Percentiles rank a stretch among this genome's conserved stretches.
Evolutionary conservation across 2,329 filamentous ascomycete species (phyloP).

Genomic region (Epichloe typhina): DNA sequence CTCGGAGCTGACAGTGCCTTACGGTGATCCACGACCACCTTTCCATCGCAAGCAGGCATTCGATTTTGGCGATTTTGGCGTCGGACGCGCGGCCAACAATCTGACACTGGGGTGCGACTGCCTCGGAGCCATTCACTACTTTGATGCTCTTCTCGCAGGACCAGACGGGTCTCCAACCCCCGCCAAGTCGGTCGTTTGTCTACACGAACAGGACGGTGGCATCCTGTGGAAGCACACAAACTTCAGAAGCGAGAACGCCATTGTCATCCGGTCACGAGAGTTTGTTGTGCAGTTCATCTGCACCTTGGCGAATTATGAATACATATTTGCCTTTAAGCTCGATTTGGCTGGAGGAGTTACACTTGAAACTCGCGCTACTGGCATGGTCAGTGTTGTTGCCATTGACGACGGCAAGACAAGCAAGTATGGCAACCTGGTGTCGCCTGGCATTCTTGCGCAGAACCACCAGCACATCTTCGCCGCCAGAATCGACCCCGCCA

Average conservation of each 20-base stretch:
- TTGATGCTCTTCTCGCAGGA: constrained; percentile 42
- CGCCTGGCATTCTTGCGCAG: constrained; percentile 50
- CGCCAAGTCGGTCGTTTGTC: constrained; percentile 47
- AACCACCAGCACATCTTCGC: constrained; percentile 62
- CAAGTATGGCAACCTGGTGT: constrained; percentile 48
- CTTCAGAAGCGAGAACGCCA: constrained; percentile 48
- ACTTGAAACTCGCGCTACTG: constrained; percentile 51
- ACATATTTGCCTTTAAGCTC: constrained; percentile 39
- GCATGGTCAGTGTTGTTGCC: constrained; percentile 47
- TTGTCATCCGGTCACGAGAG: constrained; percentile 46
- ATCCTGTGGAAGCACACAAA: constrained; percentile 63
- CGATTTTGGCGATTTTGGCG: constrained; percentile 55
- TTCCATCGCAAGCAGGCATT: constrained; percentile 61
- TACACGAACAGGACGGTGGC: constrained; percentile 59
- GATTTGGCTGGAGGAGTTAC: constrained; percentile 48
- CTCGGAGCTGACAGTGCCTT: constrained; percentile 58
- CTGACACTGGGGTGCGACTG: constrained; percentile 57
- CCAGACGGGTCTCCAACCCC: constrained; percentile 38
- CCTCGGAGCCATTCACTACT: constrained; percentile 52
- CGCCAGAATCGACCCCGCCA: constrained; percentile 49
- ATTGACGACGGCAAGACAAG: constrained; percentile 41
- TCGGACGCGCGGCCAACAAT: constrained; percentile 55
- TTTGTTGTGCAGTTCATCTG: constrained; percentile 57
- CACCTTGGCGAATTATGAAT: constrained; percentile 60
- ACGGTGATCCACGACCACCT: constrained; percentile 50